Evolutionary conservation across 768 basidiomycete genomes (phyloP).

Genomic region (Albatrellus ellisii): DNA sequence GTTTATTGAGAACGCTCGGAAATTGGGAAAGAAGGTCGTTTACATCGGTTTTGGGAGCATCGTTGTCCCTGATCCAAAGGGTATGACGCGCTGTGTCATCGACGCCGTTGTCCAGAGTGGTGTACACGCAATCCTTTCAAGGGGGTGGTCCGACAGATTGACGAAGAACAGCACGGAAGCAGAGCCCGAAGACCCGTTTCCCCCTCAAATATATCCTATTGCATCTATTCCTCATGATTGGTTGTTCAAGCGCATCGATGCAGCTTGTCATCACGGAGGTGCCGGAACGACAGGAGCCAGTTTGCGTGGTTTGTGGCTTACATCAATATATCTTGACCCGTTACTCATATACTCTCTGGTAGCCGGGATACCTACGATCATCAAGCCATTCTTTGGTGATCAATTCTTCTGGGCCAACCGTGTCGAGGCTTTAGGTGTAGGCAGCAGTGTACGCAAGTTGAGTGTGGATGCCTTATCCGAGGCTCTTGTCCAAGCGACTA

Average conservation of each 20-base stretch:
- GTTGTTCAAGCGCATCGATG: constrained; percentile 88
- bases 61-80: constrained; percentile 87
- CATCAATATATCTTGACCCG: neutral
- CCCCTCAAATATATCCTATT: constrained; percentile 72
- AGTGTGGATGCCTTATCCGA: constrained; percentile 67
- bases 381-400: constrained; percentile 96
- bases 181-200: constrained; percentile 58
- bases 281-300: constrained; percentile 95
- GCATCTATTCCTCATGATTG: constrained; percentile 90
- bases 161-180: constrained; percentile 44
- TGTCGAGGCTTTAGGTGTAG: constrained; percentile 92
- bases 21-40: constrained; percentile 74
- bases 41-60: constrained; percentile 98
- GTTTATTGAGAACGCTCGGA: constrained; percentile 74
- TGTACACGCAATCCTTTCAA: constrained; percentile 87
- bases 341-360: constrained; percentile 5
- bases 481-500: constrained; percentile 72
- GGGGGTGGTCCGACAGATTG: constrained; percentile 94
- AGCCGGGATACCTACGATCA: constrained; percentile 93
- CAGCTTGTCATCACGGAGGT: constrained; percentile 97
- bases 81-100: constrained; percentile 84
- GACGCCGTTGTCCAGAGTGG: constrained; percentile 81
- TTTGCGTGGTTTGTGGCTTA: constrained; percentile 54
- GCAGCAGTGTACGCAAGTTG: constrained; percentile 77
- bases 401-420: constrained; percentile 98